A percentile compares a stretch with the other conserved stretches of the same genome.
phyloP scores from a whole-genome alignment of 257 asterid species.

The Solanum pinnatisectum region DNA sequence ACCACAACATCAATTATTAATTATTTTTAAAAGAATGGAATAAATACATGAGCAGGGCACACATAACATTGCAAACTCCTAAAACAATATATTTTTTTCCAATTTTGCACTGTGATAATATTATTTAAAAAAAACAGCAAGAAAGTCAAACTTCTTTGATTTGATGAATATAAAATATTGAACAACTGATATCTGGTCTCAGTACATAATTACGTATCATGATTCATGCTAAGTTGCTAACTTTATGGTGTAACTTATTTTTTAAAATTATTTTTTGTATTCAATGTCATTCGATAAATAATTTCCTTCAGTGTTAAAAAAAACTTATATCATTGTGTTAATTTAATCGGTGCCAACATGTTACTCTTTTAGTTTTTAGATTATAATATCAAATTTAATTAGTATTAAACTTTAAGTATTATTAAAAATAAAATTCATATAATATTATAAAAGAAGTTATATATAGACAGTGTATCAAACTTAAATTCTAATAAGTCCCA shows the following conservation, averaged over 20 bases:
- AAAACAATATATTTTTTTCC: background rate
- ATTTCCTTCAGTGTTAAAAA: background rate
- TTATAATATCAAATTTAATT: background rate
- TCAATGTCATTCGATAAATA: rapidly evolving
- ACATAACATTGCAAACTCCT: background rate
- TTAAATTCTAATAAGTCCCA: background rate
- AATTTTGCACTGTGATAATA: background rate
- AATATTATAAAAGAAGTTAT: background rate
- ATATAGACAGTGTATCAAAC: background rate
- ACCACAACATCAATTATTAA: no score
- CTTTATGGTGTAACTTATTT: background rate
- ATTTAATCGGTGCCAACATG: background rate
- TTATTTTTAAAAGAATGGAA: background rate
- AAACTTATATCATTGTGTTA: background rate
- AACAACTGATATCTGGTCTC: background rate
- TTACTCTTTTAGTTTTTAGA: background rate
- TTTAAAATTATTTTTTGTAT: background rate
- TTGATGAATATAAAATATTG: background rate
- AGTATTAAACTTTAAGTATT: background rate
- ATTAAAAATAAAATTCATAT: background rate
- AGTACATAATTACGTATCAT: background rate
- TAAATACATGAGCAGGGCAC: background rate
- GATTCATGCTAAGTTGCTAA: background rate
- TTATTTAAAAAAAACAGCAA: background rate
- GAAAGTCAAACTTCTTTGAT: background rate